Base-by-base conservation (phyloP, 345 rosid species). In the Gossypium australe region DNA sequence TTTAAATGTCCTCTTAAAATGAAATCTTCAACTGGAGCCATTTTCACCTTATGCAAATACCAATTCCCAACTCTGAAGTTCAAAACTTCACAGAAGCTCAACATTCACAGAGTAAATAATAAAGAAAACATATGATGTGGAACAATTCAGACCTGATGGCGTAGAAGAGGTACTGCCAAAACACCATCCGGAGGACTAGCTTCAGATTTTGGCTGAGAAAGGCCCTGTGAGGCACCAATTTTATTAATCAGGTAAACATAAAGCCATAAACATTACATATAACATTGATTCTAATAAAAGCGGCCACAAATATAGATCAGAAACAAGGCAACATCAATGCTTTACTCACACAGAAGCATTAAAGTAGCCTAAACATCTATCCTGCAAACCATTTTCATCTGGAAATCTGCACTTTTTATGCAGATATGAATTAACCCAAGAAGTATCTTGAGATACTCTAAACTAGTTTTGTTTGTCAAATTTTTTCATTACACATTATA, bases 171-270 rank as follows among this genome's bases (percentile, higher is more conserved):
- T 73, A 92, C 97, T 70, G 96, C 66, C 87, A 94, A 49, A 83
- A 82, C 73, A 82, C 97, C 98, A 25, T 93, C 93, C 13, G 99
- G 98, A 3, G 80, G 91, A 79, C 18, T 80, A 79, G 88, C 89
- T 89, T 95, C 99, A n/a, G 90, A 86, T 61, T 76, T 83, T 64
- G 94, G 92, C 84, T 86, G 90, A 69, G 93, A 83, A 78, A 95
- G 87, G 84, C 87, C 97, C 98, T 95, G 89, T 67, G 34, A 84
- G 34, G 59, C 75, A 55, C 79, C 60, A 84, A 76, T 48, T 62
- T 60, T 34, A 68, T 14, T 67, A 70, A 73, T 58, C 48, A 53
- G 58, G 43, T 25, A 13, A 72, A 44, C 9, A 41, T 9, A 41
- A n/a, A 43, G 55, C 22, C 22, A 43, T 16, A 72, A 72, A 43